Conservation (phyloP, 148 eudicot genomes). For the Hydrangea macrophylla region DNA sequence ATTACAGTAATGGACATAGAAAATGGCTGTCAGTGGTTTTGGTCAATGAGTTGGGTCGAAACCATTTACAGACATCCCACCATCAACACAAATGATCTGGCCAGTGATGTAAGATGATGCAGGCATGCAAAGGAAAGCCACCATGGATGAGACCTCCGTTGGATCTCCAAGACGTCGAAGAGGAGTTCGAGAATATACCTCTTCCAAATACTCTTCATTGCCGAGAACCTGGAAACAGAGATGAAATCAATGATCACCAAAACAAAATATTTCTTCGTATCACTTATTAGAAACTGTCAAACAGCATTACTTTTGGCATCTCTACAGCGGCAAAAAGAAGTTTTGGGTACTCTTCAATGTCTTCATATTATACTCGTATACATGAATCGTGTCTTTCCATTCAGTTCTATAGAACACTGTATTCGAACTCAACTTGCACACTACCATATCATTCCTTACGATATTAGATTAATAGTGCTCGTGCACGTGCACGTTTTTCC, state of each 20-base stretch:
- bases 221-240: slow-evolving; percentile 30
- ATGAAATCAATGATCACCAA: slow-evolving; percentile 1
- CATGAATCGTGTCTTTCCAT: too few relatives aligned
- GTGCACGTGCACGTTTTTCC: too few relatives aligned
- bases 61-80: slow-evolving; percentile 46
- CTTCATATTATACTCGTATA: too few relatives aligned
- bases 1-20: not conserved
- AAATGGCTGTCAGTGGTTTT: not conserved
- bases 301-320: not conserved
- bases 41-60: slow-evolving; percentile 18
- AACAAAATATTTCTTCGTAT: not conserved
- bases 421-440: too few relatives aligned
- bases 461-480: too few relatives aligned
- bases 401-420: too few relatives aligned
- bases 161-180: slow-evolving; percentile 46
- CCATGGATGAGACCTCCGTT: slow-evolving; percentile 47
- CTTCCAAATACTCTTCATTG: slow-evolving; percentile 33
- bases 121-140: slow-evolving; percentile 62
- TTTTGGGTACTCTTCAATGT: too few relatives aligned
- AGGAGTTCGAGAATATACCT: slow-evolving; percentile 34
- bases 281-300: not conserved
- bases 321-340: not conserved
- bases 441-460: too few relatives aligned
- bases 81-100: slow-evolving; percentile 55
- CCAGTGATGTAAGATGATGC: slow-evolving; percentile 63